A percentile compares a stretch with the other conserved stretches of the same genome.
Conservation (phyloP, 768 basidiomycete genomes). For the Tephrocybe sp. region DNA sequence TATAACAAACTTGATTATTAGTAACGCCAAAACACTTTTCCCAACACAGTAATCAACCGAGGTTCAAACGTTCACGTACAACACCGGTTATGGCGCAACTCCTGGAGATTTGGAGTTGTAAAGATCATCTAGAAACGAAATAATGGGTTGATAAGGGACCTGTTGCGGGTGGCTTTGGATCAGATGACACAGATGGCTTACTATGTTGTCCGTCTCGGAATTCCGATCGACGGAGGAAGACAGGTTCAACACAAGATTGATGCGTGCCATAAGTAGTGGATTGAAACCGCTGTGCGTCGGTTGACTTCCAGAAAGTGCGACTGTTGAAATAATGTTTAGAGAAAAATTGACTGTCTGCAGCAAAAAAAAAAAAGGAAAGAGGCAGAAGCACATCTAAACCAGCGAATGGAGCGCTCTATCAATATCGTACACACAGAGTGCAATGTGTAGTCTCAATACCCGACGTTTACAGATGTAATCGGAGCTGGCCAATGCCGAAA, state of each 20-base stretch:
- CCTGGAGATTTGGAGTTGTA: neutral
- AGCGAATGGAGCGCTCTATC: too few species aligned
- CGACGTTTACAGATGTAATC: too few species aligned
- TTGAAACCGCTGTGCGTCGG: too few species aligned
- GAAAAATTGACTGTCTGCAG: too few species aligned
- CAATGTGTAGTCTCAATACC: too few species aligned
- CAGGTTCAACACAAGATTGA: neutral
- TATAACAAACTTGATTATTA: too few species aligned
- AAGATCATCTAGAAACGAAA: slow-evolving; percentile 2
- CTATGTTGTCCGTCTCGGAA: neutral
- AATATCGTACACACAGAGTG: too few species aligned
- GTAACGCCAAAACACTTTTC: neutral
- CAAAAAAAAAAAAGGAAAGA: too few species aligned
- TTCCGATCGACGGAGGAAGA: slow-evolving; percentile 1
- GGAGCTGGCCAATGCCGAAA: too few species aligned
- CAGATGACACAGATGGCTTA: neutral
- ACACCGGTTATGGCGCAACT: neutral
- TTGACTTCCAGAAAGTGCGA: too few species aligned
- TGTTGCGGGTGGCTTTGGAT: neutral
- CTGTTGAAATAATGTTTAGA: too few species aligned
- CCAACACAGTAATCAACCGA: neutral
- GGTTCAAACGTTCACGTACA: neutral
- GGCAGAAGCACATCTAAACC: too few species aligned
- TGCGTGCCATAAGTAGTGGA: neutral
- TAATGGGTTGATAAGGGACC: slow-evolving; percentile 2